Conservation (phyloP, 169 alveolate species). For the Babesia bovis region DNA sequence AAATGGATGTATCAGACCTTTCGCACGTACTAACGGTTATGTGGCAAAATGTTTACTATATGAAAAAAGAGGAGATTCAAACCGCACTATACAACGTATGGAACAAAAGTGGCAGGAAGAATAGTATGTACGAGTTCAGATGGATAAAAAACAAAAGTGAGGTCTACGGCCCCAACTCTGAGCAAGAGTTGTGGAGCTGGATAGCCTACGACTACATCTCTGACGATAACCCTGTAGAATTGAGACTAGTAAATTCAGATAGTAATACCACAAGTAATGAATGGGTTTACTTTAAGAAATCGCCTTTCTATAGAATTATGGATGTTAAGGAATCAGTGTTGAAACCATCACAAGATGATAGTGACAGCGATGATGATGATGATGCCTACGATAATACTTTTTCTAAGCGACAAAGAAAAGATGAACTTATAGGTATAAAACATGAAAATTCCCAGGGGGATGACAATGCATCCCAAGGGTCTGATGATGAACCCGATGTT, state of each 20-base stretch:
- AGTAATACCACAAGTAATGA: constrained; percentile 24
- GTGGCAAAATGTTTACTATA: constrained; percentile 64
- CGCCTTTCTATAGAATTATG: constrained; percentile 18
- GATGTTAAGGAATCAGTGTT: neutral
- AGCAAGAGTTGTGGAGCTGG: constrained; percentile 56
- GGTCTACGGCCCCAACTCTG: constrained; percentile 52
- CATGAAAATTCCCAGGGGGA: neutral
- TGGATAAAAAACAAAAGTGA: constrained; percentile 43
- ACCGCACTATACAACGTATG: constrained; percentile 30
- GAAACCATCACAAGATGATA: neutral
- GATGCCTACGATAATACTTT: constrained; percentile 22
- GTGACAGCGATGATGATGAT: constrained; percentile 21
- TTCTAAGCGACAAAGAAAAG: constrained; percentile 23
- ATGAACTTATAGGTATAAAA: constrained; percentile 31
- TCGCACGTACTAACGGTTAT: constrained; percentile 59
- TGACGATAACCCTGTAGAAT: constrained; percentile 46
- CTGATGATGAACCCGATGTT: constrained; percentile 52
- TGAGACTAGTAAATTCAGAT: constrained; percentile 31
- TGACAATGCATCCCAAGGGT: constrained; percentile 20
- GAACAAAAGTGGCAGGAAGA: neutral
- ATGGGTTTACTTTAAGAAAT: constrained; percentile 40
- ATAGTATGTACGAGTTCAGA: constrained; percentile 40
- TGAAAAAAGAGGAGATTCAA: constrained; percentile 57
- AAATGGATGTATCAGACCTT: constrained; percentile 43
- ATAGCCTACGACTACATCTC: constrained; percentile 50